These are phyloP conservation scores for Phylloporus sp. DNA, from an alignment of 768 basidiomycete genomes.

Conservation along the genomic window DNA sequence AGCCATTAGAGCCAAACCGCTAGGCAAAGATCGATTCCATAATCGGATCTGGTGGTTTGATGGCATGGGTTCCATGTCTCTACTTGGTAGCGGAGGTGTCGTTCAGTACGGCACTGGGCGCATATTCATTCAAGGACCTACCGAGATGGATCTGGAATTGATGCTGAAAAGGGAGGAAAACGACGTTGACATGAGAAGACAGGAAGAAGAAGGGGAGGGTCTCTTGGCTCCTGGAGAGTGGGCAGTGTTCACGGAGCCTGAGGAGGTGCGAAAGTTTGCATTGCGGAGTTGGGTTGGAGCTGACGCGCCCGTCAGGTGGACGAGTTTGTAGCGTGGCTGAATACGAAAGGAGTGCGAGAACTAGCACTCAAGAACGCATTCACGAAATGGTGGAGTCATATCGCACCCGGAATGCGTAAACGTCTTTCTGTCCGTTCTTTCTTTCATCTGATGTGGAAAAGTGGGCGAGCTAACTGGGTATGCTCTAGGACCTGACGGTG, in stretches of 20 bases:
- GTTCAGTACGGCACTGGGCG: slow-evolving; percentile 86
- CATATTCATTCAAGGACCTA: slow-evolving; percentile 90
- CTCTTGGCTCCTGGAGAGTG: slow-evolving; percentile 76
- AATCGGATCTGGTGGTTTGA: slow-evolving; percentile 99
- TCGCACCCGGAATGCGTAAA: slow-evolving; percentile 74
- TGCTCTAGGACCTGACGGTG: slow-evolving; percentile 59
- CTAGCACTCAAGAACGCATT: slow-evolving; percentile 71
- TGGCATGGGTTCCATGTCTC: slow-evolving; percentile 81
- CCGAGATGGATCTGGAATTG: slow-evolving; percentile 74
- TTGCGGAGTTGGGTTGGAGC: background rate
- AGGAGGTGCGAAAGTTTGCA: slow-evolving; percentile 58
- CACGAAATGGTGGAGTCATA: slow-evolving; percentile 81
- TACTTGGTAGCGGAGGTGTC: slow-evolving; percentile 74
- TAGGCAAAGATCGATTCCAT: slow-evolving; percentile 91
- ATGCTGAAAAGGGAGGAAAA: slow-evolving; percentile 53
- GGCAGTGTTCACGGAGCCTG: slow-evolving; percentile 84
- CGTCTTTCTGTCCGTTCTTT: slow-evolving; percentile 60
- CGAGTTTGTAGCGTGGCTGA: slow-evolving; percentile 84
- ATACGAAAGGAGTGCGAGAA: slow-evolving; percentile 88
- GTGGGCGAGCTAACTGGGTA: slow-evolving; percentile 8
- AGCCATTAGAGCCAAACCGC: slow-evolving; percentile 78
- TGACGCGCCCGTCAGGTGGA: slow-evolving; percentile 55
- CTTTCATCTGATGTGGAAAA: background rate
- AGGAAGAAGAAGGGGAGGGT: slow-evolving; percentile 79
- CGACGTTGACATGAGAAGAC: slow-evolving; percentile 54